phyloP scores from a whole-genome alignment of 2,329 filamentous ascomycete genomes.

The Alternaria dauci region DNA sequence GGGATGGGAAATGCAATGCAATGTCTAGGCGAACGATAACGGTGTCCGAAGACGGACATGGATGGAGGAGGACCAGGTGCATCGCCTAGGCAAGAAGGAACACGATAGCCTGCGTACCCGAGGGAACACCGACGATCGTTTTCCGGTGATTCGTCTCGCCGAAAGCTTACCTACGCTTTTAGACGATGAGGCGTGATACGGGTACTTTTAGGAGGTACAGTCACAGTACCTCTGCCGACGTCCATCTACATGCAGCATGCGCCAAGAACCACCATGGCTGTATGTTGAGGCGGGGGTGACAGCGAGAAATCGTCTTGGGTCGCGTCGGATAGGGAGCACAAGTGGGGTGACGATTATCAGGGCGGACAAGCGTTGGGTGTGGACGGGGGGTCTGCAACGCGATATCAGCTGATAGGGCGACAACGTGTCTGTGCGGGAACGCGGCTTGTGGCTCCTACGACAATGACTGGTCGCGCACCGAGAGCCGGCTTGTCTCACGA shows the following conservation, averaged over 20 bases:
- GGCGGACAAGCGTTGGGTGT: constrained; percentile 4
- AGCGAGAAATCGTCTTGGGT: background rate
- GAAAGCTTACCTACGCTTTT: background rate
- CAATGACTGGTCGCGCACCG: constrained; percentile 10
- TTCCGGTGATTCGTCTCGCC: background rate
- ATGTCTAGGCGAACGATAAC: background rate
- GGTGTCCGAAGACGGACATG: background rate
- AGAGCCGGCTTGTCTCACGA: constrained; percentile 8
- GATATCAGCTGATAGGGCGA: constrained; percentile 48
- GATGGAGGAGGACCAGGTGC: background rate
- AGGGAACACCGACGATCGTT: background rate
- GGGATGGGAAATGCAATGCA: background rate
- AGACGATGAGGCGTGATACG: background rate
- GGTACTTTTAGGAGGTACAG: background rate
- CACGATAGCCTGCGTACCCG: background rate
- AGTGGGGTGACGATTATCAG: constrained; percentile 7
- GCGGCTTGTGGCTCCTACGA: constrained; percentile 5
- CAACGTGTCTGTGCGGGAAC: constrained; percentile 31
- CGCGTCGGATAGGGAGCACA: background rate
- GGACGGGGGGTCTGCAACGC: constrained; percentile 22
- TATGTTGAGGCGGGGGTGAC: background rate
- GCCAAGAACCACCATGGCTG: background rate
- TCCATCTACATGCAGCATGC: background rate
- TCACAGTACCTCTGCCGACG: constrained; percentile 1
- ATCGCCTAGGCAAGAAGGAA: background rate